Conservation (phyloP, 768 basidiomycete genomes). For the Suillus clintonianus region DNA sequence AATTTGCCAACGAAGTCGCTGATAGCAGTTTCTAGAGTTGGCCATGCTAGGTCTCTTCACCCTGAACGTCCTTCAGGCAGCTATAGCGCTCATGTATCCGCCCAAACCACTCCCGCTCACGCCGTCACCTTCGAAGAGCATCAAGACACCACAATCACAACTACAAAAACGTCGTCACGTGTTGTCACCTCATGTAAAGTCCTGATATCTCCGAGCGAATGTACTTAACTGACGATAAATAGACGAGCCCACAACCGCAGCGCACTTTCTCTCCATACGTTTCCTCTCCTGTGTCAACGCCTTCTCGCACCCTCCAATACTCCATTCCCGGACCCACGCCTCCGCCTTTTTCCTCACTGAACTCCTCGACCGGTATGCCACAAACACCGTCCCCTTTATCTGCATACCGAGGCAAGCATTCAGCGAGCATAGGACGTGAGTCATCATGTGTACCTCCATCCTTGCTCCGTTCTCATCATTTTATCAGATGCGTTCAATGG, state of each 20-base stretch:
- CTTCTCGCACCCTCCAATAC: constrained; percentile 34
- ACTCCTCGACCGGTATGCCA: constrained; percentile 30
- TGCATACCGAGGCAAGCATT: constrained; percentile 41
- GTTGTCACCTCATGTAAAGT: constrained; percentile 16
- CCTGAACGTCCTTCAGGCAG: constrained; percentile 38
- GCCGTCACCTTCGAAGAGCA: constrained; percentile 21
- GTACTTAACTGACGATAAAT: neutral
- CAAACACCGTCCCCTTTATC: constrained; percentile 40
- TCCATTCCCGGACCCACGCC: constrained; percentile 40
- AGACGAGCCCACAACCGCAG: constrained; percentile 30
- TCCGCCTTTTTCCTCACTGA: constrained; percentile 37
- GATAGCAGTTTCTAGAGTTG: constrained; percentile 25
- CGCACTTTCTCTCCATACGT: constrained; percentile 30
- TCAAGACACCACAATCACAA: constrained; percentile 23
- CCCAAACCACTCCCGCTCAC: constrained; percentile 30
- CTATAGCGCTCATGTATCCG: constrained; percentile 38
- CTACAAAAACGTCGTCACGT: constrained; percentile 26
- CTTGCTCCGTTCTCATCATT: neutral
- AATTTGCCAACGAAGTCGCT: neutral
- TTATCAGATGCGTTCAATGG: constrained; percentile 30
- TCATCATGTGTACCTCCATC: neutral
- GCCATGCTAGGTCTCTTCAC: constrained; percentile 28
- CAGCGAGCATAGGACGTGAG: constrained; percentile 37
- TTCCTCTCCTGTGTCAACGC: constrained; percentile 31
- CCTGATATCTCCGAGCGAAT: too few species aligned